Base-by-base conservation (phyloP, 2,329 filamentous ascomycete species). In the Xylariaceae sp. region DNA sequence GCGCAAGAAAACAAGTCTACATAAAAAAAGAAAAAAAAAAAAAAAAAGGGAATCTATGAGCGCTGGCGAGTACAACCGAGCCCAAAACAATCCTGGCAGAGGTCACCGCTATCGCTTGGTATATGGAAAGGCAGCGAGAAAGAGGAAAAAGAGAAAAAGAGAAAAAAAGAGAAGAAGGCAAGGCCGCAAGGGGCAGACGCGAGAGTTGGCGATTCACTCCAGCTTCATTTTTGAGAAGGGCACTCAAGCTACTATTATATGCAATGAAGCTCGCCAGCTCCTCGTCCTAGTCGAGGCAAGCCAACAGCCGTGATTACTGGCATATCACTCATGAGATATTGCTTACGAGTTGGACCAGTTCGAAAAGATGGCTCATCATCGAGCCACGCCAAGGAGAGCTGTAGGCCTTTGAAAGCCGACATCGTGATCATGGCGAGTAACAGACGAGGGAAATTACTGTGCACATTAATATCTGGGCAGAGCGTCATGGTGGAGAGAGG, bases 301-400 rank as follows among this genome's bases (percentile, higher is more conserved):
- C 32, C 49, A 40, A 39, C 27, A 44, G 42, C 47, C 42, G 31
- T 51, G 57, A 59, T 57, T 56, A 59, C 57, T 59, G 54, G 57
- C 39, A 39, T 50, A 51, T 59, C 55, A 56, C 57, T 43, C 51
- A 56, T 57, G 51, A 47, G 52, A 39, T 26, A 51, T 54, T 57
- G 57, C 57, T 59, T 54, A 59, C 57, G 54, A 54, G 44, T 53
- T 37, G 34, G 31, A 50, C 47, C 31, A 26, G 37, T 43, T 6
- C 19, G 45, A 41, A 30, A 44, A 48, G 26, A 56, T 53, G 47
- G 47, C 49, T 47, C 26, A 42, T 47, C 26, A 42, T 47, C 43
- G 35, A 39, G 39, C 31, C 49, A 11, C 37, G 32, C 19, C 37
- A 39, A 58, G 34, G 53, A 53, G 48, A 58, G 56, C 53, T 47